Evolutionary conservation across 768 basidiomycete species (phyloP), one percentile per base, ranked within the genome.

Genomic region (Mycena floridula): DNA sequence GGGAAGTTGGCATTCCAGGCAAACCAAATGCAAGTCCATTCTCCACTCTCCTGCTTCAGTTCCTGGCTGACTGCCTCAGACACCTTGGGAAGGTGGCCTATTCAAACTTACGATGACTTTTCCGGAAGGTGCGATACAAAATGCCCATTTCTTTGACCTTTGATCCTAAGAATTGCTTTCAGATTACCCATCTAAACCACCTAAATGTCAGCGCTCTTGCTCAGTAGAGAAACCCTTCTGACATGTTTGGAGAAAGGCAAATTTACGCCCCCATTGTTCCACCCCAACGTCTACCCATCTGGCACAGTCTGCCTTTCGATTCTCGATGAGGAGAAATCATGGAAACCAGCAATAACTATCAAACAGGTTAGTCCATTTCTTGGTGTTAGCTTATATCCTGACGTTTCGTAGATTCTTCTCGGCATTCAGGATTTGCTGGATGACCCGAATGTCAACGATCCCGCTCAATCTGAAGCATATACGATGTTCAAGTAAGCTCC

Each of bases 1-100:
- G 96, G 96, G 96, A 98, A 61, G 93, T 96, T 2, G 96, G 96
- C 20, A 98, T 99, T 54, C 96, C 96, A 15, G 96, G 96, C 23
- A 98, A 96, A 67, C 51, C 74, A 40, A 74, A 74, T 48, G 96
- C 96, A 65, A 66, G 89, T 76, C 11, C 26, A 8, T 30, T 44
- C 30, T 40, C 27, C 37, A 40, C 38, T 28, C 26, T 26, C 37
- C 40, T 27, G 44, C 48, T 52, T 45, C 40, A 47, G 39, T 44
- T 28, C 26, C 42, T 42, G 51, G 54, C 49, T 45, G 26, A 37
- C 43, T 20, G 25, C 47, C 25, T 32, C 60, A 99, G 96, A 97
- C 96, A 2, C 68, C 91, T 50, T 99, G 96, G 96, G 96, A 95
- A 56, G 86, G 85, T 28, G 96, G 96, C n/a, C 65, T 96, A 26